Conservation (phyloP, 345 rosid species). For the Litchi chinensis region DNA sequence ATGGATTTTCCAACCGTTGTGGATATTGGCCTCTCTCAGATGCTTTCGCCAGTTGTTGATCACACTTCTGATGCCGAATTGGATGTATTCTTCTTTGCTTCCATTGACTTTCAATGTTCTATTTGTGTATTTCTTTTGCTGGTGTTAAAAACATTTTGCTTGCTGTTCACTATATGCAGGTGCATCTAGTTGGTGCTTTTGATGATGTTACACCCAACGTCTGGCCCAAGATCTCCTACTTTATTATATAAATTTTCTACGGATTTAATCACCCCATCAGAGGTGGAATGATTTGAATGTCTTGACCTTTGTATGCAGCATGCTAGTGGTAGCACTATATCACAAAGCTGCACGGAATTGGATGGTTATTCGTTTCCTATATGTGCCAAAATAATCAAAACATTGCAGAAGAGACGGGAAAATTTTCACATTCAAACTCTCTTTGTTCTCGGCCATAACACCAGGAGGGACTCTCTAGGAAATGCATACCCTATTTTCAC, state of each 20-base stretch:
- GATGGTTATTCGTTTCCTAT: conserved; percentile 69
- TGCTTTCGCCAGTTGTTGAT: conserved; percentile 55
- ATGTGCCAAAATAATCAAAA: conserved; percentile 69
- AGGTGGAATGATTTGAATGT: conserved; percentile 33
- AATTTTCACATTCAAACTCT: conserved; percentile 66
- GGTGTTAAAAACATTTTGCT: neutral
- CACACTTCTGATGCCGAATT: conserved; percentile 43
- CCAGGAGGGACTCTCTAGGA: conserved; percentile 62
- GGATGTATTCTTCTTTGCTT: conserved; percentile 53
- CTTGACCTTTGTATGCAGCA: conserved; percentile 57
- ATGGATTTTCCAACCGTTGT: conserved; percentile 71
- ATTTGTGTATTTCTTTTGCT: neutral
- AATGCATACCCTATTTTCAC: conserved; percentile 64
- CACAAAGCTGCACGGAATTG: conserved; percentile 28
- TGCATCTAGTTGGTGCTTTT: conserved; percentile 83
- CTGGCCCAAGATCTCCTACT: conserved; percentile 29
- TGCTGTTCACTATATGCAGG: conserved; percentile 50
- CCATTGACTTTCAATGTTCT: neutral
- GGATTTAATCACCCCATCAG: conserved; percentile 16
- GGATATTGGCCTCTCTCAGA: conserved; percentile 68
- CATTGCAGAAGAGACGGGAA: conserved; percentile 64
- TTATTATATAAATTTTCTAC: conserved; percentile 26
- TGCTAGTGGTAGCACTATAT: conserved; percentile 23
- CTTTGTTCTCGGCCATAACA: conserved; percentile 73
- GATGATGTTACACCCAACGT: conserved; percentile 65